Evolutionary conservation across 2,329 filamentous ascomycete genomes (phyloP), one percentile per base, ranked within the genome.

Genomic region (Zymoseptoria ardabiliae): DNA sequence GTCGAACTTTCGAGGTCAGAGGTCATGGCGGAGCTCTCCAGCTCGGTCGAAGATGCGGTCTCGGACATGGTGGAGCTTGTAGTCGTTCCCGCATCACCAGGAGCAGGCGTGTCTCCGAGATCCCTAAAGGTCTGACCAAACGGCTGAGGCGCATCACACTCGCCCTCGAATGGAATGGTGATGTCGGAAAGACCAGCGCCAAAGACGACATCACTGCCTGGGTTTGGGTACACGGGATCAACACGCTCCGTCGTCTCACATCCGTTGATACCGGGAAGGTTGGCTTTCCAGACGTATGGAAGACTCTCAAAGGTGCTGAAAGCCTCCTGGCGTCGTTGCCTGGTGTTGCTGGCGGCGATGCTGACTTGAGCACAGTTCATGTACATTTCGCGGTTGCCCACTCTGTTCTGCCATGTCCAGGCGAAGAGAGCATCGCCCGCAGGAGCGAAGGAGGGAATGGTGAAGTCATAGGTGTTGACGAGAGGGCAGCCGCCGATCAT

Each of bases 311-410:
- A 60, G 59, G 58, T 64, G 57, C 59, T 59, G 57, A 53, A 61
- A 22, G 56, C 58, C 55, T 62, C 59, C 58, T 64, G 62, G 45
- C 59, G 60, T 28, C 60, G 53, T 17, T 63, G 58, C n/a, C 58
- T 56, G n/a, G 61, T 53, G 13, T 54, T 11, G 1, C 71, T 71
- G 2, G 65, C 53, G 1, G 74, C 70, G 41, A 91, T 85, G 62
- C 82, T 84, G 25, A 66, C 59, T 25, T 61, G 56, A 6, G 64
- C 64, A 48, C 64, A 66, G 28, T 66, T 65, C 61, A 25, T 53
- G 81, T 94, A 94, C 83, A 89, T 89, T 73, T 93, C 89, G 53
- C 89, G 82, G 75, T 91, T 91, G 23, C 89, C 89, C 10, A 62
- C 56, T 22, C 68, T 62, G 57, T 74, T 74, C 63, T 71, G 68